Conservation (phyloP, 164 flowering plant genomes). For the Echeveria elegans region DNA sequence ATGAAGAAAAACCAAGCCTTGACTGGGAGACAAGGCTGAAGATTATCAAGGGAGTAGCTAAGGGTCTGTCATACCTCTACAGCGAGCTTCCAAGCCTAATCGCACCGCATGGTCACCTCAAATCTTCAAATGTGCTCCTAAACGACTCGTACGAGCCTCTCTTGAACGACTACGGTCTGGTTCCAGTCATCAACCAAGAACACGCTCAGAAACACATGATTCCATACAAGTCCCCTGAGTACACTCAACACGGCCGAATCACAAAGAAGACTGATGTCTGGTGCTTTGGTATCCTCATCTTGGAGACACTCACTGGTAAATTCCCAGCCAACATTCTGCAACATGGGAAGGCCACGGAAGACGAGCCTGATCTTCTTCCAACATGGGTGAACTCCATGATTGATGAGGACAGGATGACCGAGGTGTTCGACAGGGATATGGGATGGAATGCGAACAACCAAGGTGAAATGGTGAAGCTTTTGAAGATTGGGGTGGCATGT, state of each 20-base stretch:
- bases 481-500: constrained; percentile 44
- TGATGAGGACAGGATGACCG: constrained; percentile 17
- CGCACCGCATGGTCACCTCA: constrained; percentile 52
- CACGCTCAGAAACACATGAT: constrained; percentile 31
- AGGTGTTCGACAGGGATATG: constrained; percentile 42
- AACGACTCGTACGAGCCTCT: constrained; percentile 31
- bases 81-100: too few relatives aligned
- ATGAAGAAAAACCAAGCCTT: too few relatives aligned
- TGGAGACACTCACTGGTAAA: constrained; percentile 40
- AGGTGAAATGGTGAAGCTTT: constrained; percentile 29
- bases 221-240: constrained; percentile 55
- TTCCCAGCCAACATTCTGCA: constrained; percentile 32
- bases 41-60: too few relatives aligned
- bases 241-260: constrained; percentile 2
- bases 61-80: too few relatives aligned
- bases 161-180: constrained; percentile 10
- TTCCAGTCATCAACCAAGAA: constrained; percentile 35
- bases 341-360: constrained; percentile 9
- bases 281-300: constrained; percentile 15
- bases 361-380: constrained; percentile 11
- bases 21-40: too few relatives aligned
- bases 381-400: constrained; percentile 31
- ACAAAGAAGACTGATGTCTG: too few relatives aligned
- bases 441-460: constrained; percentile 11
- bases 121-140: constrained; percentile 51